Base-by-base conservation (phyloP, 768 basidiomycete species). In the Pleurotus pulmonarius region DNA sequence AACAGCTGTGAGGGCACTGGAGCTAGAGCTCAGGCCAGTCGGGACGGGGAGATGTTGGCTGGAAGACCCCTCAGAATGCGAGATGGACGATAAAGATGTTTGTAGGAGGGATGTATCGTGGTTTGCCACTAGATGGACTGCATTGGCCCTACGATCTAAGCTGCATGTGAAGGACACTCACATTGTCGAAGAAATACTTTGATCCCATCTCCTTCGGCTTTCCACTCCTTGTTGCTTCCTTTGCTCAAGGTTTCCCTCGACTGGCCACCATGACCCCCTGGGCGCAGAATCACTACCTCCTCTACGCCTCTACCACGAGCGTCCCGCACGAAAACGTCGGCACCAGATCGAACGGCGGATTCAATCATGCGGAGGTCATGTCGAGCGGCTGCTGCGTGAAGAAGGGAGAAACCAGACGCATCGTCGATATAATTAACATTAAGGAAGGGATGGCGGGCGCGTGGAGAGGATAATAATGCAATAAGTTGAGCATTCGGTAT, bases 241-340 rank as follows among this genome's bases (percentile, higher is more conserved):
- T 37, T 59, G 46, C 22, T 61, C 55, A 7, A 61, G 56, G 16
- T 61, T 38, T 57, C 52, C 49, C 38, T 59, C 57, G 9, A 9
- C 9, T 38, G 38, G 1, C 13, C 37, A 22, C 37, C 2, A 40
- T 52, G 15, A 2, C n/a, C 51, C 12, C 20, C 26, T 22, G 38
- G 51, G 20, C 51, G 34, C 15, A 41, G 39, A 39, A 39, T 52
- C 38, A 52, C 51, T 18, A 52, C 51, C 18, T 52, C 51, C 22
- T 52, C 51, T 7, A 52, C 38, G 15, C 51, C 51, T 24, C 51
- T n/a, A 0, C 94, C 94, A 58, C 72, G 78, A 18, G 85, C 76
- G 69, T 96, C 88, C 3, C 93, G 78, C 1, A 89, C 86, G 64
- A 95, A 95, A 3, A 95, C 88, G 65, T 95, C 93, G 0, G 92